These are phyloP conservation scores for Hypoxylon sp. DNA, from an alignment of 2,329 filamentous ascomycete genomes.

Conservation along the genomic window DNA sequence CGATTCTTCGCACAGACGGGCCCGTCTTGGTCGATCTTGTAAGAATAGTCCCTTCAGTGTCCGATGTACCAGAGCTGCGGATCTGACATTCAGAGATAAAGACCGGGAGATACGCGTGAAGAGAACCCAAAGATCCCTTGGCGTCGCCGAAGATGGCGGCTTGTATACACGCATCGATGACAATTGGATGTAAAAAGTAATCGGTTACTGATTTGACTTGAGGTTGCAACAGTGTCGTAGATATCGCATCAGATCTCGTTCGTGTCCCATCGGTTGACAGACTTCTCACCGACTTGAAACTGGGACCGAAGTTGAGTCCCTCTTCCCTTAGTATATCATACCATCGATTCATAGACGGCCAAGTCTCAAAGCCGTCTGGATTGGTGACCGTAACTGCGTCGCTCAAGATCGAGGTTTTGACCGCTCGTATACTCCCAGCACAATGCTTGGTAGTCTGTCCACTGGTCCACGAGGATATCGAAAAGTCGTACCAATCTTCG, in stretches of 20 bases:
- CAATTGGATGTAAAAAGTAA: conserved; percentile 31
- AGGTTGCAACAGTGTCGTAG: too few species aligned
- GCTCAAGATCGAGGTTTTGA: neutral
- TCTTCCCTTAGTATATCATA: conserved; percentile 30
- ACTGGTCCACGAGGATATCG: conserved; percentile 28
- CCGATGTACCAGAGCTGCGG: too few species aligned
- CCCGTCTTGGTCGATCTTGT: conserved; percentile 16
- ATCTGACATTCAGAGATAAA: conserved; percentile 28
- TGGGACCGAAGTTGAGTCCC: conserved; percentile 31
- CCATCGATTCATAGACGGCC: conserved; percentile 23
- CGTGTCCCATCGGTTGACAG: neutral
- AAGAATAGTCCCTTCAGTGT: too few species aligned
- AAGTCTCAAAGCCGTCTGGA: conserved; percentile 1
- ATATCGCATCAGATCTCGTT: neutral
- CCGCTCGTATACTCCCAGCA: conserved; percentile 19
- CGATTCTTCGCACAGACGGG: conserved; percentile 5
- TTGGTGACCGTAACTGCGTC: neutral
- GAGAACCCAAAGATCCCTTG: conserved; percentile 4
- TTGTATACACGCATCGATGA: conserved; percentile 35
- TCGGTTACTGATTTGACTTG: neutral
- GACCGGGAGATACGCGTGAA: conserved; percentile 22
- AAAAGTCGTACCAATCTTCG: conserved; percentile 30
- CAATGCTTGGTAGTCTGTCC: conserved; percentile 30
- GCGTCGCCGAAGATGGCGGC: conserved; percentile 17
- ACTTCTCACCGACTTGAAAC: neutral